Evolutionary conservation across 2,329 filamentous ascomycete species (phyloP).

Genomic region (Pseudogymnoascus sp.): DNA sequence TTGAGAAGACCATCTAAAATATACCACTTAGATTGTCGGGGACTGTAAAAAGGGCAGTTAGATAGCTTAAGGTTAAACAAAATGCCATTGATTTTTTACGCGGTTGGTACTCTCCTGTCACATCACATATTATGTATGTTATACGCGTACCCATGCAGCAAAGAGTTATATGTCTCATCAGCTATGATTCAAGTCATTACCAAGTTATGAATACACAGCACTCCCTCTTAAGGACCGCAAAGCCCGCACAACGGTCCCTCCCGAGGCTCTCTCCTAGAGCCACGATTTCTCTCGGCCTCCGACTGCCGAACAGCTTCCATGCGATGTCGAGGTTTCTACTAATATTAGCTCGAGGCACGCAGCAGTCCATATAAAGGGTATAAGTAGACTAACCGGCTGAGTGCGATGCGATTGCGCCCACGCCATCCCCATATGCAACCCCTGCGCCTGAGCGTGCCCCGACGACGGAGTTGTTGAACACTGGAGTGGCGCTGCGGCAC

Average conservation of each 20-base stretch:
- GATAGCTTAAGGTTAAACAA: neutral
- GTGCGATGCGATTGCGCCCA: neutral
- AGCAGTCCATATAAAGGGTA: neutral
- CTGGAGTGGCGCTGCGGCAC: neutral
- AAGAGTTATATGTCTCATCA: neutral
- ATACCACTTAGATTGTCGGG: neutral
- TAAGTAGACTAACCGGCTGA: neutral
- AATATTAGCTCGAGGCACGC: neutral
- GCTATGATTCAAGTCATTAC: neutral
- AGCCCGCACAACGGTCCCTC: neutral
- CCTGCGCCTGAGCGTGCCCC: neutral
- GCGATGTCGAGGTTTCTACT: slow-evolving; percentile 1
- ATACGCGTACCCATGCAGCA: neutral
- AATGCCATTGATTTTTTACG: slow-evolving; percentile 1
- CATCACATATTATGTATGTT: neutral
- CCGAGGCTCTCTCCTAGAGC: neutral
- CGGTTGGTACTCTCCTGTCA: neutral
- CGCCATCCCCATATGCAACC: slow-evolving; percentile 1
- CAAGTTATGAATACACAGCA: neutral
- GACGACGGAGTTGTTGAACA: neutral
- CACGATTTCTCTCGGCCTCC: neutral
- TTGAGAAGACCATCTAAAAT: slow-evolving; percentile 53
- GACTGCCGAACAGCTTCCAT: neutral
- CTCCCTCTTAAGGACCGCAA: neutral
- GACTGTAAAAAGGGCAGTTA: neutral